Conservation (phyloP, 257 asterid species). For the Petunia secreta region DNA sequence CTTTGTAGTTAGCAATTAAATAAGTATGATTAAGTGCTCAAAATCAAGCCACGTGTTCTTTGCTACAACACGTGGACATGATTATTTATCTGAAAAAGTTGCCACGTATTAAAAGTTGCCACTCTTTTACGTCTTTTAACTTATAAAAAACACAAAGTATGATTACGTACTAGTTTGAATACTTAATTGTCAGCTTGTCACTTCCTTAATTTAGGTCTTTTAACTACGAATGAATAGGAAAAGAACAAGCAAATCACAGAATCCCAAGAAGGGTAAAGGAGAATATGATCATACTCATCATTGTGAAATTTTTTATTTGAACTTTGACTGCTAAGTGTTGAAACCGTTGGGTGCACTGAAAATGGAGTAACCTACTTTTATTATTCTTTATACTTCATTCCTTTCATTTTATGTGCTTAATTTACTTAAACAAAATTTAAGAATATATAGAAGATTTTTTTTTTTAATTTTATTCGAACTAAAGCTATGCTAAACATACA, state of each 20-base stretch:
- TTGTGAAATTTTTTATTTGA: conserved; percentile 11
- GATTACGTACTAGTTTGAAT: conserved; percentile 19
- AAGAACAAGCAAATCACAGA: conserved; percentile 13
- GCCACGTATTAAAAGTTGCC: conserved; percentile 5
- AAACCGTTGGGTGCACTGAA: conserved; percentile 19
- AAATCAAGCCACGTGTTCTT: conserved; percentile 45
- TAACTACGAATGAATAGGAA: background rate
- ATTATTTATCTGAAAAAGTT: background rate
- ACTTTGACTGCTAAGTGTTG: background rate
- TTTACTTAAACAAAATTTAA: no score
- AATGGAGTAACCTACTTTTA: background rate
- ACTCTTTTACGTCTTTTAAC: background rate
- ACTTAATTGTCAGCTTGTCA: conserved; percentile 14
- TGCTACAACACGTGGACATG: conserved; percentile 44
- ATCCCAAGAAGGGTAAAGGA: background rate
- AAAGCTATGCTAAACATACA: no score
- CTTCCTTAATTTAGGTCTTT: conserved; percentile 18
- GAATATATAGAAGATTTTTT: no score
- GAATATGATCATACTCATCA: conserved; percentile 6
- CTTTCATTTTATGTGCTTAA: no score
- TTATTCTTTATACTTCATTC: background rate
- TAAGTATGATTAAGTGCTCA: conserved; percentile 30
- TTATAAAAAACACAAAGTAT: background rate
- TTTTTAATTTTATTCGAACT: no score
- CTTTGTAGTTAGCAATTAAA: conserved; percentile 33